Evolutionary conservation across 2,329 filamentous ascomycete species (phyloP), one percentile per base, ranked within the genome.

Genomic region (Shiraia sp.): DNA sequence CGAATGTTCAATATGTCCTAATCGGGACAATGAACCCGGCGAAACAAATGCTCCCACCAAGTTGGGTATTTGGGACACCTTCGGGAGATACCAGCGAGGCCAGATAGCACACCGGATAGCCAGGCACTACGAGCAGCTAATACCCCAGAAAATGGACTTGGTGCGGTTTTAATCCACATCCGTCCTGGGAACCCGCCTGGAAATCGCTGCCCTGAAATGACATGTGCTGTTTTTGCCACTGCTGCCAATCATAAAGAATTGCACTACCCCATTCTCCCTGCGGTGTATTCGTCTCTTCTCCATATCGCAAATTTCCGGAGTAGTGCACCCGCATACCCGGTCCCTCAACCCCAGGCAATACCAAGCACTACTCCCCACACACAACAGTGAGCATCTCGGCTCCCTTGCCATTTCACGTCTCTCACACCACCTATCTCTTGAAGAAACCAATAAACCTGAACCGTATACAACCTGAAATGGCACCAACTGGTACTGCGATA

Each of bases 81-180:
- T 31, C 26, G 32, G 39, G 31, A 17, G 10, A 9, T 23, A 6
- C 38, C 13, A 35, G 16, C 15, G 12, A 10, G 23, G 26, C 23
- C 6, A n/a, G 24, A 23, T 24, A 22, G 10, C 14, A 6, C 9
- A 15, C 16, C n/a, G 32, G 26, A 25, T 40, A 23, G 14, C 22
- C 13, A 19, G 19, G 27, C 10, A 8, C 14, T 30, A 13, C 32
- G 29, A 14, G 32, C 25, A 16, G 10, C 31, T 33, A 29, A 23
- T 10, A 30, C 17, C 38, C 38, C 32, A 42, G 19, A 28, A 26
- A 19, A 12, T 13, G 6, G 28, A 25, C 32, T 26, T 27, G 22
- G 39, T 27, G 25, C 36, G 32, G 32, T 36, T 42, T 33, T 42
- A 35, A 32, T 31, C 36, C 36, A 40, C 23, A 27, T 40, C 36